Conservation (phyloP, 2,329 filamentous ascomycete genomes). For the Microsporum audouinii region DNA sequence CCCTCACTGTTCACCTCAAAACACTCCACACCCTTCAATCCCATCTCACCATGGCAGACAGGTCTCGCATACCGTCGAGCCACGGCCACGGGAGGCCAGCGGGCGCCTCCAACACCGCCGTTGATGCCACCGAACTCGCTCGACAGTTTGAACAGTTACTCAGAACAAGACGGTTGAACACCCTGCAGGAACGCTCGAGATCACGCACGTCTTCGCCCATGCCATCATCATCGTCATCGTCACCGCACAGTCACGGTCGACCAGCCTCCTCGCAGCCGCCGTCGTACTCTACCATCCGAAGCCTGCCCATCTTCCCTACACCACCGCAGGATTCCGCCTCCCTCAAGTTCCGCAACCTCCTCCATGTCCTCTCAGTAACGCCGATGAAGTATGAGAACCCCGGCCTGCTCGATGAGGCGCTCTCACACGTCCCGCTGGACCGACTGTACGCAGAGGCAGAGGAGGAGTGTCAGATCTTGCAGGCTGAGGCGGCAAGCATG, state of each 20-base stretch:
- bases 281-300: conserved; percentile 50
- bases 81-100: conserved; percentile 8
- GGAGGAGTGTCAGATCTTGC: conserved; percentile 78
- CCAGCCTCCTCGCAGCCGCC: conserved; percentile 41
- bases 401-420: conserved; percentile 79
- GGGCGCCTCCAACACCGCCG: conserved; percentile 26
- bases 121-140: conserved; percentile 69
- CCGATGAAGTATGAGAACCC: conserved; percentile 95
- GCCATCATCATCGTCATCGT: conserved; percentile 9
- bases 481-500: conserved; percentile 79
- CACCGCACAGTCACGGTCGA: conserved; percentile 21
- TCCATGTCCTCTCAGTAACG: conserved; percentile 75
- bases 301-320: conserved; percentile 60
- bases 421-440: conserved; percentile 76
- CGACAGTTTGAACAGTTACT: conserved; percentile 78
- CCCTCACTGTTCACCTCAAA: background rate
- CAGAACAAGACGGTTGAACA: conserved; percentile 75
- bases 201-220: conserved; percentile 43
- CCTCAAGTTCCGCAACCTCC: conserved; percentile 66
- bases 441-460: conserved; percentile 89
- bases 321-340: conserved; percentile 61
- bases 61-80: background rate
- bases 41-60: conserved; percentile 6
- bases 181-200: conserved; percentile 56
- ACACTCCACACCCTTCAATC: background rate